Conservation (phyloP, 345 rosid species). For the Rhodomyrtus tomentosa region DNA sequence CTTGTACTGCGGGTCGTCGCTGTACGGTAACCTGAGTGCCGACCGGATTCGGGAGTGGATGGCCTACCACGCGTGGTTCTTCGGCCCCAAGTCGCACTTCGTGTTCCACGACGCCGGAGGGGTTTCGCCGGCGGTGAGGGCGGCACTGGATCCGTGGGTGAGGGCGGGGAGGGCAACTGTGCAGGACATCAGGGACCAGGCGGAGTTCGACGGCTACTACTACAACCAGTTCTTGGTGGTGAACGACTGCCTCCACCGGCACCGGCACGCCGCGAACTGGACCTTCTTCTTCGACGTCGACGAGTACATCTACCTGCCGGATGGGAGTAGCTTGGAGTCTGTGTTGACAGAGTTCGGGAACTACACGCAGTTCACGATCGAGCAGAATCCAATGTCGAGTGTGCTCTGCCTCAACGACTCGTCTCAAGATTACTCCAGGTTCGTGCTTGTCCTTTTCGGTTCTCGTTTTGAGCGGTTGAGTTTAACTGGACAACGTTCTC, state of each 20-base stretch:
- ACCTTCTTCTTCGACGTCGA: conserved; percentile 85
- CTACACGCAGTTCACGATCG: conserved; percentile 77
- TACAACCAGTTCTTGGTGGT: conserved; percentile 83
- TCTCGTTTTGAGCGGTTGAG: background rate
- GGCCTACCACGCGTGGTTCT: conserved; percentile 90
- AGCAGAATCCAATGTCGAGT: conserved; percentile 85
- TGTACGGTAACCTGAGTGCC: conserved; percentile 65
- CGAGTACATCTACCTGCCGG: conserved; percentile 67
- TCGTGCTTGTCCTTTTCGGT: background rate
- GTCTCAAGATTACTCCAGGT: conserved; percentile 47
- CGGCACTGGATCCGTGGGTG: conserved; percentile 68
- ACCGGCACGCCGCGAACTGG: conserved; percentile 65
- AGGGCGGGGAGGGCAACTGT: conserved; percentile 61
- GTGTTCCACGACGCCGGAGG: conserved; percentile 92
- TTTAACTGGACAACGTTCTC: background rate
- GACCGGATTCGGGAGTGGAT: conserved; percentile 77
- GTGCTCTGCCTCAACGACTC: conserved; percentile 64
- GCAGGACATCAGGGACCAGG: conserved; percentile 62
- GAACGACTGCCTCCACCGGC: conserved; percentile 70
- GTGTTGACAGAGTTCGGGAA: conserved; percentile 46
- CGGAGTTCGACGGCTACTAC: conserved; percentile 65
- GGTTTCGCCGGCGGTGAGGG: conserved; percentile 42
- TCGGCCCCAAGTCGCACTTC: conserved; percentile 73
- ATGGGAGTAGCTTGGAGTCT: conserved; percentile 35
- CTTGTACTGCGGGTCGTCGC: conserved; percentile 74